Base-by-base conservation (phyloP, 2,329 filamentous ascomycete genomes). In the Aspergillus pseudoterreus region DNA sequence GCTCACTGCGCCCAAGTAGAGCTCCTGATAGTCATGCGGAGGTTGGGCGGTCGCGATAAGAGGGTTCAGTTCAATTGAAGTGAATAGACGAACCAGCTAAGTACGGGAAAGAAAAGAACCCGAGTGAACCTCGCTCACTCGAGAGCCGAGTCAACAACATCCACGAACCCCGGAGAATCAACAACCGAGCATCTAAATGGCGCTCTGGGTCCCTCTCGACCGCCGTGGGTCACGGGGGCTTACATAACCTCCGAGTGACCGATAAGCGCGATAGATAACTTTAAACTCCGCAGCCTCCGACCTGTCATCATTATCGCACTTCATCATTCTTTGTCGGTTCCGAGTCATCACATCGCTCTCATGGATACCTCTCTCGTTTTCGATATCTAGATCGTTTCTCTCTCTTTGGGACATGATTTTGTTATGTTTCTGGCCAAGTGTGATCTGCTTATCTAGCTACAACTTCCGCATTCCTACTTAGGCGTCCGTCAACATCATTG, bases 1-100 rank as follows among this genome's bases (percentile, higher is more conserved):
- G 57, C 60, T 62, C 58, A 64, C 67, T 64, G 67, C 65, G 67
- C 66, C 60, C 66, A 65, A 47, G 36, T 50, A 51, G 56, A 56
- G 56, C 51, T 57, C 56, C 50, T 55, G 55, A 53, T 57, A 52
- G 53, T 60, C 62, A 64, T 66, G 51, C 55, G 53, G 39, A 42
- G 39, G 19, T 6, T 12, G 14, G 17, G 4, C 19, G 11, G 17
- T 27, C n/a, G 56, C 32, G 33, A 24, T 17, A 30, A 35, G 15
- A 47, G 22, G 14, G n/a, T 5, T n/a, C 15, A 21, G 8, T 8
- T 8, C 9, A n/a, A 30, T 27, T 32, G 35, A 32, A 41, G 19
- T 3, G 15, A 30, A 24, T 5, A 14, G 24, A 38, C 42, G n/a
- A 44, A 17, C 4, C 4, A 22, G 17, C 4, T 10, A 14, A 22